Evolutionary conservation across 148 eudicot genomes (phyloP), one percentile per base, ranked within the genome.

Genomic region (Linanthus parryae): DNA sequence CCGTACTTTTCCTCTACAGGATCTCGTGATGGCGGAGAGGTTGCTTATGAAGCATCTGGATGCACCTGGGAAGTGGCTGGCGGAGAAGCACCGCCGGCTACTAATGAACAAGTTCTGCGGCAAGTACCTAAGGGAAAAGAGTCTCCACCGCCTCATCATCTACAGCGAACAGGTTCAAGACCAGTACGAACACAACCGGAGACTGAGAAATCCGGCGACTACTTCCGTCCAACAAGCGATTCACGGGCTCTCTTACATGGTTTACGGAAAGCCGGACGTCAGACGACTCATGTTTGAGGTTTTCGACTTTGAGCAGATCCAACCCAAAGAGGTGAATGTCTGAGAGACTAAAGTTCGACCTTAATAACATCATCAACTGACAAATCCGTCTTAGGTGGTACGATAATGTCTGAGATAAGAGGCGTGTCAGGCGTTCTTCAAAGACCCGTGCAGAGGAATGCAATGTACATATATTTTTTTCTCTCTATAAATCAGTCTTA

Each of bases 41-140:
- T 57, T 92, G 66, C 95, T 92, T 17, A 87, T 88, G 94, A 92
- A 88, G 77, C 99, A 92, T 64, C 54, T 92, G 23, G 99, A 92
- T 55, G 95, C 99, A 31, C 99, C 99, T 0, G 99, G 96, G 27
- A 79, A 57, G 65, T 81, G 88, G 83, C 57, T 92, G 37, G 82
- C 75, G 56, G 94, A 87, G 69, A 82, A 67, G 59, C 99, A 92
- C 63, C 79, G 96, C 0, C 85, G 88, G 7, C 50, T 84, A 24
- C 77, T 92, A 15, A 76, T 92, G 90, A 92, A 92, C 80, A 92
- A 92, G 71, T 92, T 75, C 62, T 92, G 99, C 21, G 96, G 99
- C 11, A 92, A 64, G 67, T 92, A 66, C 47, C 63, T 92, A 65
- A 70, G 99, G 21, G 96, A 81, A 62, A 92, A 84, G 67, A 52